These are phyloP conservation scores for Cladorrhinum sp. DNA, from an alignment of 2,329 filamentous ascomycete genomes.

Conservation along the genomic window DNA sequence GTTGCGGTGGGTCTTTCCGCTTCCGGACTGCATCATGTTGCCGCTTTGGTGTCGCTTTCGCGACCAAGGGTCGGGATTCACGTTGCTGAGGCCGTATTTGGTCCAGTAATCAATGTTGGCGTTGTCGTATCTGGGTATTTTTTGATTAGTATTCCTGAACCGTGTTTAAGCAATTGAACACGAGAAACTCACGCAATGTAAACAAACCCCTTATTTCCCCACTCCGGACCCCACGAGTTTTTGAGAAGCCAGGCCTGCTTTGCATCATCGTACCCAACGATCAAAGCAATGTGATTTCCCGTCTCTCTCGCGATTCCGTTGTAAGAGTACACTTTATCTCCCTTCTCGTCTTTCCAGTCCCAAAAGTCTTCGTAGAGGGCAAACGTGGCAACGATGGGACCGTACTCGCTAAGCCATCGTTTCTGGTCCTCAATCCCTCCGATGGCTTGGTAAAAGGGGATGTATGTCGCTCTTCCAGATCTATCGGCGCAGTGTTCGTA, in stretches of 20 bases:
- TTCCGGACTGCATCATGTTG: constrained; percentile 23
- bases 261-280: constrained; percentile 23
- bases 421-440: constrained; percentile 25
- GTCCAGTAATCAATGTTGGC: constrained; percentile 24
- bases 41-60: constrained; percentile 22
- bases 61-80: constrained; percentile 25
- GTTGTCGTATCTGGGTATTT: constrained; percentile 14
- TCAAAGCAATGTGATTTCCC: constrained; percentile 22
- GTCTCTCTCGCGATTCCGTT: constrained; percentile 10
- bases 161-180: neutral
- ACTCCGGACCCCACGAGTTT: constrained; percentile 23
- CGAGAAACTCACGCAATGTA: constrained; percentile 19
- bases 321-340: constrained; percentile 12
- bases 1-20: constrained; percentile 22
- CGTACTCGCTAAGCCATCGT: constrained; percentile 23
- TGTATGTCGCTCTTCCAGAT: constrained; percentile 18
- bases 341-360: constrained; percentile 13
- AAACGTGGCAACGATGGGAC: constrained; percentile 23
- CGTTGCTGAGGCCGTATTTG: constrained; percentile 23
- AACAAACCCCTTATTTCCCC: constrained; percentile 22
- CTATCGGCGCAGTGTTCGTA: constrained; percentile 19
- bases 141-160: neutral
- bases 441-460: constrained; percentile 16
- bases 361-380: constrained; percentile 19
- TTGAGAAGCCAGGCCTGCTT: constrained; percentile 25